Evolutionary conservation across 108 stramenopile genomes (phyloP).

Genomic region (Bacterosira constricta): DNA sequence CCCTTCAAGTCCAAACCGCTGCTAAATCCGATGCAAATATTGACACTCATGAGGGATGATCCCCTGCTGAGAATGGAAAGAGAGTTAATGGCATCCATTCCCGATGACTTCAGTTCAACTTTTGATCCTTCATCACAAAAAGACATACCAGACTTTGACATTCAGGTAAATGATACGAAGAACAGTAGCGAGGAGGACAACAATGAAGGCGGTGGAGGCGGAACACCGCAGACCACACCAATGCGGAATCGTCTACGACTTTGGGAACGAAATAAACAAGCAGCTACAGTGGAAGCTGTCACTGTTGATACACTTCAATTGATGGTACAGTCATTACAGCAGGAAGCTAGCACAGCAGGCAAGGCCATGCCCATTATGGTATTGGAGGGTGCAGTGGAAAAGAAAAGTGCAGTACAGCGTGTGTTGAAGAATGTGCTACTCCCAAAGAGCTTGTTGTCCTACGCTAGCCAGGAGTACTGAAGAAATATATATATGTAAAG

Average conservation of each 20-base stretch:
- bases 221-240: background rate
- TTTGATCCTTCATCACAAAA: conserved; percentile 16
- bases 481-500: too few relatives aligned
- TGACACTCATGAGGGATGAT: conserved; percentile 43
- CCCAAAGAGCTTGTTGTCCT: conserved; percentile 33
- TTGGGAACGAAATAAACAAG: conserved; percentile 12
- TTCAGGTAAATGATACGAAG: conserved; percentile 25
- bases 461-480: conserved; percentile 33
- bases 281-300: background rate
- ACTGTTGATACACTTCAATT: conserved; percentile 22
- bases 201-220: background rate
- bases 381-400: conserved; percentile 17
- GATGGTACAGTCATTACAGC: conserved; percentile 26
- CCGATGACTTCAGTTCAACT: conserved; percentile 45
- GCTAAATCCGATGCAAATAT: conserved; percentile 45
- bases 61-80: conserved; percentile 34
- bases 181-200: background rate
- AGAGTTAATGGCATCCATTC: conserved; percentile 42
- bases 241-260: conserved; percentile 5
- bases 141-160: conserved; percentile 26
- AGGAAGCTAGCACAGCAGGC: conserved; percentile 16
- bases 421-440: conserved; percentile 21
- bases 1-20: conserved; percentile 37
- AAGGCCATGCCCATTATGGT: conserved; percentile 27
- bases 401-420: conserved; percentile 6